phyloP scores from a whole-genome alignment of 2,329 filamentous ascomycete species.

The Hirsutella rhossiliensis region DNA sequence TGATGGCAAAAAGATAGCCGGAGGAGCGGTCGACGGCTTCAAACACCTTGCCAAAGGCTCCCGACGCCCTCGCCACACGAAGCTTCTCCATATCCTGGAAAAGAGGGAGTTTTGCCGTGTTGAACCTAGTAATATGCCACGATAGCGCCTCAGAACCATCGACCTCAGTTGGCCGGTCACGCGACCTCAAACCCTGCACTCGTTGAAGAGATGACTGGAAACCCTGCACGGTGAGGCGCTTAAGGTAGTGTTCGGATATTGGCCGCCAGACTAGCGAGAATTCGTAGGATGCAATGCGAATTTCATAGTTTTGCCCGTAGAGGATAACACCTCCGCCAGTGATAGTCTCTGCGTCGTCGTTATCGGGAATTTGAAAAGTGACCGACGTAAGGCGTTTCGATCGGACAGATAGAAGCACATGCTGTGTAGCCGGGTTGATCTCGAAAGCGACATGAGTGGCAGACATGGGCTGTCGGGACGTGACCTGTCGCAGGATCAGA shows the following conservation, averaged over 20 bases:
- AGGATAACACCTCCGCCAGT: not conserved
- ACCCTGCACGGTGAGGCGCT: not conserved
- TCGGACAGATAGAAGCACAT: not conserved
- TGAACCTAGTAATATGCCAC: not conserved
- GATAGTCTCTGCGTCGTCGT: not conserved
- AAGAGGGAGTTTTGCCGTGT: not conserved
- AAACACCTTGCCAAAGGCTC: not conserved
- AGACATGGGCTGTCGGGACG: not conserved
- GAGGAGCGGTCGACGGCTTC: not conserved
- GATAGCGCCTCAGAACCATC: not conserved
- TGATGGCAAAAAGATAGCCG: not conserved
- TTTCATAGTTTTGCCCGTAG: not conserved
- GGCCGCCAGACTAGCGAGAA: not conserved
- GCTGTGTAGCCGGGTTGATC: not conserved
- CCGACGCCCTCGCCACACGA: not conserved
- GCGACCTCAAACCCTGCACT: not conserved
- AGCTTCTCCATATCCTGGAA: not conserved
- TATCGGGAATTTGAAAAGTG: not conserved
- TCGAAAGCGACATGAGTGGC: not conserved
- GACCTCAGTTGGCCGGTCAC: not conserved
- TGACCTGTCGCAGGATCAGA: not conserved
- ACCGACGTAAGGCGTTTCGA: not conserved
- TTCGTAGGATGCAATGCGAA: not conserved
- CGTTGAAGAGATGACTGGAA: not conserved
- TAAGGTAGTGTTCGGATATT: not conserved